Base-by-base conservation (phyloP, 2,329 filamentous ascomycete genomes). In the Diaporthe sp. region DNA sequence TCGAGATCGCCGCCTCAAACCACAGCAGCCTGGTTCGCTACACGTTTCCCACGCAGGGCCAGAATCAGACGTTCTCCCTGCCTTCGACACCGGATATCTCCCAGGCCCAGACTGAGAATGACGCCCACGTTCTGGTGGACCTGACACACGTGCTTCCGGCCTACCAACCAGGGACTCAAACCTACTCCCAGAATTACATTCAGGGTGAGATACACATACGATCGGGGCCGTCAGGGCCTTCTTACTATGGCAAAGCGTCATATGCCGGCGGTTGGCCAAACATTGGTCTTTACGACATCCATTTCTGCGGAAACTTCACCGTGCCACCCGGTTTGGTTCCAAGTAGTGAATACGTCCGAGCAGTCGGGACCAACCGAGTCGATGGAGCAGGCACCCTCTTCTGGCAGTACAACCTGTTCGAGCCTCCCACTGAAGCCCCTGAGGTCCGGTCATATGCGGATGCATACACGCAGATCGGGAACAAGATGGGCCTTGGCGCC, bases 291-390 rank as follows among this genome's bases (percentile, higher is more conserved):
- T 58, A 70, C 12, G 46, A 28, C 37, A 62, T 62, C 15, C 49
- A 61, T 39, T 74, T 74, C 37, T 74, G 73, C 37, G 57, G 67
- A 17, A 74, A 74, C 46, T 74, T 74, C 25, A 57, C 65, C 25
- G 67, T 74, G 17, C 67, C 73, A 4, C 46, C 65, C 9, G 10
- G 10, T 8, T 25, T 74, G 37, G 46, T 59, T 7, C 67, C 67
- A 9, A 74, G 65, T 12, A 72, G 65, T 31, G 65, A 69, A 3
- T 74, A 74, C 25, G 73, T 55, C n/a, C 57, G 70, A 31, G 57
- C 73, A 4, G 73, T 74, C 2, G 67, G 67, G 0, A 34, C 49
- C 37, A 53, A 72, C 37, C 55, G 65, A 5, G 67, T 74, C 8
- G 73, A 74, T 15, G 73, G 73, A 8, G 49, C 67, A n/a, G 73